Conservation (phyloP, 1,284 basidiomycete genomes). For the Puccinia hordei region DNA sequence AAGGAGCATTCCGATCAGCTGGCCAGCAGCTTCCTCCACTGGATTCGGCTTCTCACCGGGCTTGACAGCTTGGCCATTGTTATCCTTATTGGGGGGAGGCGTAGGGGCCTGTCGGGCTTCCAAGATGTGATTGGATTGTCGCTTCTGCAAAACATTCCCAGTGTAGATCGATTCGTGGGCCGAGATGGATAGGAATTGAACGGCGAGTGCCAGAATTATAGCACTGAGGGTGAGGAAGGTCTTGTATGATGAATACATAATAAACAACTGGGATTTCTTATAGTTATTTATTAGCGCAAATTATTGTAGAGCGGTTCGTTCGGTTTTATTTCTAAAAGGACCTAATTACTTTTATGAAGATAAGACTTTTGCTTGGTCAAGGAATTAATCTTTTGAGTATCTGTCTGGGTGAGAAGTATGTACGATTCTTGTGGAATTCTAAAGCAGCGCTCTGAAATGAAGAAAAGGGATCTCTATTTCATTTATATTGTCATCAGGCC, state of each 20-base stretch:
- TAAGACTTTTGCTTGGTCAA: neutral
- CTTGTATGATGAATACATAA: conserved; percentile 17
- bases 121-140: neutral
- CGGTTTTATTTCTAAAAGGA: neutral
- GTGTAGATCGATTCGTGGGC: neutral
- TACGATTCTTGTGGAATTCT: too few relatives aligned
- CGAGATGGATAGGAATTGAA: neutral
- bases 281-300: neutral
- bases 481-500: neutral
- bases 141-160: neutral
- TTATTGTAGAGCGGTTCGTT: too few relatives aligned
- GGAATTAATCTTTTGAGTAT: neutral
- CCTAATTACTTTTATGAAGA: neutral
- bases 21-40: conserved; percentile 21
- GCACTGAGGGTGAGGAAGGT: neutral
- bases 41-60: neutral
- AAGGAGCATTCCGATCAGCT: conserved; percentile 17
- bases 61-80: neutral
- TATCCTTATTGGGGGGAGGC: neutral
- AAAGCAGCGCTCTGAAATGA: too few relatives aligned
- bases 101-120: conserved; percentile 7
- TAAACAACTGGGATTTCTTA: neutral
- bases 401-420: too few relatives aligned
- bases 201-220: neutral
- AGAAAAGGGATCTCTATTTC: too few relatives aligned